A percentile compares a stretch with the other conserved stretches of the same genome.
phyloP scores from a whole-genome alignment of 345 rosid species.

The Camelina neglecta region DNA sequence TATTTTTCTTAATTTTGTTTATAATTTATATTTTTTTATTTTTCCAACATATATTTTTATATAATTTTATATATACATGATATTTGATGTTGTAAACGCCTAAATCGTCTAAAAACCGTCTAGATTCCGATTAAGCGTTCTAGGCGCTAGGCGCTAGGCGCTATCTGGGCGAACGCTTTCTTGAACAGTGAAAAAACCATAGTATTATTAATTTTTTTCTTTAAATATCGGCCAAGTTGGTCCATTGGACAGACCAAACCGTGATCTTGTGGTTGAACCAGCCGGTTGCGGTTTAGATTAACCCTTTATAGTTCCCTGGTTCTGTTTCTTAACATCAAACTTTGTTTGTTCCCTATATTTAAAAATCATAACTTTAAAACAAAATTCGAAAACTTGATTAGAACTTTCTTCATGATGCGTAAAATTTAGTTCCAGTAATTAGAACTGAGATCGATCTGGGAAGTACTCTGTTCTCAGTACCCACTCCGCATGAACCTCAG shows the following conservation, averaged over 20 bases:
- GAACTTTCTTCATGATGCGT: background rate
- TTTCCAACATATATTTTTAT: no score
- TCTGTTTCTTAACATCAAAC: background rate
- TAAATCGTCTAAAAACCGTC: no score
- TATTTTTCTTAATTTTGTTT: no score
- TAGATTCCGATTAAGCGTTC: no score
- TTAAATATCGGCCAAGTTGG: slow-evolving; percentile 1
- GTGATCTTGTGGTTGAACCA: slow-evolving; percentile 8
- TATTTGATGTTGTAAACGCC: no score
- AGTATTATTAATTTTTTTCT: background rate
- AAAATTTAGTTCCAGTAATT: background rate
- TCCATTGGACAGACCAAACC: slow-evolving; percentile 11
- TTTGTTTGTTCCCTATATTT: no score
- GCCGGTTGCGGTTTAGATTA: slow-evolving; percentile 3
- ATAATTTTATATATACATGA: no score
- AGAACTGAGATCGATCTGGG: slow-evolving; percentile 6
- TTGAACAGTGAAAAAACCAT: no score
- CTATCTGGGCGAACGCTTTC: no score
- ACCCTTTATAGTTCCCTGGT: background rate
- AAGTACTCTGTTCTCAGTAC: slow-evolving; percentile 17
- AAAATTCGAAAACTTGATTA: background rate
- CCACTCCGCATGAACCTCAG: slow-evolving; percentile 51
- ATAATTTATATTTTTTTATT: no score
- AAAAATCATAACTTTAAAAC: background rate
- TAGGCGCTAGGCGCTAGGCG: no score